Evolutionary conservation across 768 basidiomycete genomes (phyloP).

Genomic region (Trametes cinnabarina): DNA sequence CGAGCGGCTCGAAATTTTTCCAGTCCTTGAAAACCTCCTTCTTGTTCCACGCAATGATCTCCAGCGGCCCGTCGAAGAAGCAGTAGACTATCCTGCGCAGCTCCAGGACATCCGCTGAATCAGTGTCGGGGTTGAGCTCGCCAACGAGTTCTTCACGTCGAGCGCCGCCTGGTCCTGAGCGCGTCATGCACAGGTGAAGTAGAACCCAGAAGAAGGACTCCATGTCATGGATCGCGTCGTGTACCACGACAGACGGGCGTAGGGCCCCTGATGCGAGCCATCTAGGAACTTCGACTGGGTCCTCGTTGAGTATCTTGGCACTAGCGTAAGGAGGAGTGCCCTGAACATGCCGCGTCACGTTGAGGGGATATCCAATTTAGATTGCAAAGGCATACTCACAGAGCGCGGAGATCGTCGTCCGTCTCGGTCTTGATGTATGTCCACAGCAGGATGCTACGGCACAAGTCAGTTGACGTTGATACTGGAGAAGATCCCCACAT

Average conservation of each 20-base stretch:
- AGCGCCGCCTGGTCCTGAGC: not conserved
- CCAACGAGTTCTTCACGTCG: not conserved
- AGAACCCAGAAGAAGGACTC: not conserved
- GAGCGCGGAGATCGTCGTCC: not conserved
- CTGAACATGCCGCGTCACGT: not conserved
- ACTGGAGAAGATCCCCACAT: not conserved
- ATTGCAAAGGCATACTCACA: not conserved
- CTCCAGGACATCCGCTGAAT: not conserved
- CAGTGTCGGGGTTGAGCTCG: not conserved
- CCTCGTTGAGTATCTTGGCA: not conserved
- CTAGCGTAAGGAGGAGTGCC: not conserved
- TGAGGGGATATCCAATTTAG: not conserved
- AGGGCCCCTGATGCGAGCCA: no score
- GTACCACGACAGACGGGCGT: not conserved
- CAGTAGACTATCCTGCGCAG: not conserved
- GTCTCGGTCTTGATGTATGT: not conserved
- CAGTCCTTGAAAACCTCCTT: not conserved
- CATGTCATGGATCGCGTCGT: not conserved
- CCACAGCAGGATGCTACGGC: not conserved
- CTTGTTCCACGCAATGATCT: not conserved
- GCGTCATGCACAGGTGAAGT: not conserved
- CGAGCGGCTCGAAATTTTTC: not conserved
- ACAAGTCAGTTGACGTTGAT: not conserved
- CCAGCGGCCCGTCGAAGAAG: not conserved
- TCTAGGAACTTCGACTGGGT: not conserved